Percentiles rank a stretch among this genome's conserved stretches.
phyloP scores from a whole-genome alignment of 768 basidiomycete genomes.

The Hericium coralloides region DNA sequence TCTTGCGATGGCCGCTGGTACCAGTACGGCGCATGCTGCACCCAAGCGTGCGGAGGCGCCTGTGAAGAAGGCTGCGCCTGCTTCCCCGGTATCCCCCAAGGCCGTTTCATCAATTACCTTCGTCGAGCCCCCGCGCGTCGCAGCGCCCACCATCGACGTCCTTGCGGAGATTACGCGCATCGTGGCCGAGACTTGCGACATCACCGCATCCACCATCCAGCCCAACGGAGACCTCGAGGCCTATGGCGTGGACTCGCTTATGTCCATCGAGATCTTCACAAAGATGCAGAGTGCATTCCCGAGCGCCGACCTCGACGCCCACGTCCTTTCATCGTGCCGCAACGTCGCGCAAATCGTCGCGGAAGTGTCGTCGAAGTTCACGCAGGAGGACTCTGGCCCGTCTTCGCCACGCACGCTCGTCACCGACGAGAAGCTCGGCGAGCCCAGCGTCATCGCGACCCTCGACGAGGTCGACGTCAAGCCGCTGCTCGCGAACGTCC shows the following conservation, averaged over 20 bases:
- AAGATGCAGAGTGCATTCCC: conserved; percentile 31
- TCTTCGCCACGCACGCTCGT: conserved; percentile 1
- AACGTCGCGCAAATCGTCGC: conserved; percentile 28
- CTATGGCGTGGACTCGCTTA: conserved; percentile 21
- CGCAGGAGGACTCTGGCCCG: neutral
- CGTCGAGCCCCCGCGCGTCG: neutral
- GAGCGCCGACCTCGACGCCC: conserved; percentile 20
- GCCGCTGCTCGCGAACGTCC: conserved; percentile 34
- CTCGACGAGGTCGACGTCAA: conserved; percentile 22
- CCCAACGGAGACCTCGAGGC: conserved; percentile 10
- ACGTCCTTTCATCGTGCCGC: conserved; percentile 26
- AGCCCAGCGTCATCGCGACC: conserved; percentile 1
- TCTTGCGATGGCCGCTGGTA: conserved; percentile 29
- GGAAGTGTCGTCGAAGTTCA: neutral
- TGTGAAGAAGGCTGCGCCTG: neutral
- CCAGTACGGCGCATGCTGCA: neutral
- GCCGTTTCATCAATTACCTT: neutral
- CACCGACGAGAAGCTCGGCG: neutral
- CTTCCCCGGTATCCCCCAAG: neutral
- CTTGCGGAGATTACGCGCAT: conserved; percentile 25
- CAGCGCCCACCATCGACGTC: conserved; percentile 11
- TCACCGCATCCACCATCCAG: conserved; percentile 10
- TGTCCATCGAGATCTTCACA: conserved; percentile 26
- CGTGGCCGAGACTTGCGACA: conserved; percentile 33
- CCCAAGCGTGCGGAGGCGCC: neutral